phyloP scores from a whole-genome alignment of 352 stramenopile species.

The Globisporangium abappressorium region DNA sequence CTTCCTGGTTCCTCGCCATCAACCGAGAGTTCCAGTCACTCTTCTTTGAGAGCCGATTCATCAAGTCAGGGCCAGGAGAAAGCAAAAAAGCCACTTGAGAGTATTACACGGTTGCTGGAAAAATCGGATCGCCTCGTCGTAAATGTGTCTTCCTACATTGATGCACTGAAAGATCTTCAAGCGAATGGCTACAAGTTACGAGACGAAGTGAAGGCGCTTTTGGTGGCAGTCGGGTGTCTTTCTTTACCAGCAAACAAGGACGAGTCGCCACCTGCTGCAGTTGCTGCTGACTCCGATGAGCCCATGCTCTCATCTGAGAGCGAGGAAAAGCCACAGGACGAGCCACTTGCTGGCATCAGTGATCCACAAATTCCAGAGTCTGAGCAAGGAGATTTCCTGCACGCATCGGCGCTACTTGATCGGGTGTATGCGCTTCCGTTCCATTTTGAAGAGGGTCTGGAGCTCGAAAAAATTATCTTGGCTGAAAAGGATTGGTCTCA shows the following conservation, averaged over 20 bases:
- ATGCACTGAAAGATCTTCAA: slow-evolving; percentile 54
- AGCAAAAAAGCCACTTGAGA: slow-evolving; percentile 68
- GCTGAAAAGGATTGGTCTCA: slow-evolving; percentile 63
- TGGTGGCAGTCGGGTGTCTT: slow-evolving; percentile 55
- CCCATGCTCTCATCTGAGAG: neutral
- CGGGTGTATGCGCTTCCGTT: slow-evolving; percentile 67
- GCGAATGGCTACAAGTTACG: slow-evolving; percentile 40
- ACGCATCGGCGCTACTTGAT: slow-evolving; percentile 60
- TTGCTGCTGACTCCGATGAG: slow-evolving; percentile 11
- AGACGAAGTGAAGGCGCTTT: slow-evolving; percentile 45
- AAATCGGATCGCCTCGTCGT: slow-evolving; percentile 59
- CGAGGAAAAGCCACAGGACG: neutral
- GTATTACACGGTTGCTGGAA: slow-evolving; percentile 59
- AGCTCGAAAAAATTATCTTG: slow-evolving; percentile 53
- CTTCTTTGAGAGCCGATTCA: slow-evolving; percentile 5
- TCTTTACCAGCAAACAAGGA: slow-evolving; percentile 12
- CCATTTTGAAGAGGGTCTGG: slow-evolving; percentile 64
- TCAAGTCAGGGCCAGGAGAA: slow-evolving; percentile 21
- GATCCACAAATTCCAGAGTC: neutral
- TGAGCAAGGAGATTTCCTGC: slow-evolving; percentile 32
- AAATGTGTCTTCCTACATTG: slow-evolving; percentile 66
- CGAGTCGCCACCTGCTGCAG: slow-evolving; percentile 7
- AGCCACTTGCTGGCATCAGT: neutral
- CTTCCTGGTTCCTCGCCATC: slow-evolving; percentile 31
- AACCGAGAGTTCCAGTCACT: slow-evolving; percentile 11